Base-by-base conservation (phyloP, 441 rosid species). In the Cnidoscolus chayamansa region DNA sequence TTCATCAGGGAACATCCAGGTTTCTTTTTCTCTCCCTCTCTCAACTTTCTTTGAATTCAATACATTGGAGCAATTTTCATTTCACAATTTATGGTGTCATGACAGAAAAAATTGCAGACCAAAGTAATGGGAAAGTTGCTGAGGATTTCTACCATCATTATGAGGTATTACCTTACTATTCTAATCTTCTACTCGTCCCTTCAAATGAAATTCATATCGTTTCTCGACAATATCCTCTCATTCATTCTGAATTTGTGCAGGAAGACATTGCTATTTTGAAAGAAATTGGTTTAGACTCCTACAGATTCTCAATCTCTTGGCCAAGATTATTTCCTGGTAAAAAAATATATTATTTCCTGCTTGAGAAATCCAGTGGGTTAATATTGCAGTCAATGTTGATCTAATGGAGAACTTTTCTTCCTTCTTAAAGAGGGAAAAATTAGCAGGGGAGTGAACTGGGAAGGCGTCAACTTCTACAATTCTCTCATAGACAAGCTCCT, bases 401-500 rank as follows among this genome's bases (percentile, higher is more conserved):
- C 10, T 2, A 40, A 13, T 2, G n/a, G 7, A 3, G 4, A 40
- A 8, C 43, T n/a, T 25, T 17, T n/a, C 5, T 17, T 2, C 11
- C 19, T 65, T 0, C n/a, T 30, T 31, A 25, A 4, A 67, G 71
- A 40, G 11, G 60, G 60, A 16, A 67, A 53, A n/a, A 31, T 67
- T 15, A 70, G 45, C 2, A 4, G 13, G 5, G 62, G 49, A 17
- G 65, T 58, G 43, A 70, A 47, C n/a, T 7, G 4, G 6, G 7
- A 20, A 43, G 73, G 74, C 19, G 51, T 71, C 16, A 13, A 61
- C 0, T 71, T 48, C 49, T 71, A 71, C 74, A 62, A 71, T 59
- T n/a, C 10, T 19, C 58, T 89, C 68, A 88, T 89, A 63, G 74
- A 88, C 16, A 83, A 76, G 63, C 86, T 83, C 31, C 63, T 84